Conservation (phyloP, 768 basidiomycete genomes). For the Vararia minispora region DNA sequence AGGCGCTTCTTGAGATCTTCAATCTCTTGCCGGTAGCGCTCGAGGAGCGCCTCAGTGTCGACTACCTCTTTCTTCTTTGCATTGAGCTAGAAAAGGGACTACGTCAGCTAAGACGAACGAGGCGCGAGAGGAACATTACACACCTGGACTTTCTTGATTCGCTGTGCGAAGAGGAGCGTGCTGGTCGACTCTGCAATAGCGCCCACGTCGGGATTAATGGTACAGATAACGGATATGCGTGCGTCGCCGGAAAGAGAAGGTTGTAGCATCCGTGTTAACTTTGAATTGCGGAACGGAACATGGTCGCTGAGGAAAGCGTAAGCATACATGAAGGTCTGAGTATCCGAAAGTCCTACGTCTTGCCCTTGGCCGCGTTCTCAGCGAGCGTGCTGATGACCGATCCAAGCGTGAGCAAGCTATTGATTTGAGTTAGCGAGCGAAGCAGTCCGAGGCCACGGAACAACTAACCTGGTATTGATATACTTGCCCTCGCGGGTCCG, state of each 20-base stretch:
- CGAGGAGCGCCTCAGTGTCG: constrained; percentile 87
- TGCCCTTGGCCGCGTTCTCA: constrained; percentile 73
- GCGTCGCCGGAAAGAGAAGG: constrained; percentile 94
- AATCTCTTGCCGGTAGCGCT: constrained; percentile 90
- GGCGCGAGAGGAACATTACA: constrained; percentile 10
- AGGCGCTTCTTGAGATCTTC: constrained; percentile 75
- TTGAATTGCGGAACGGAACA: constrained; percentile 91
- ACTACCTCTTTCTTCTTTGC: constrained; percentile 92
- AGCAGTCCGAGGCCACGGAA: neutral
- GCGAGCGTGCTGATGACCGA: constrained; percentile 87
- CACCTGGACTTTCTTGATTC: constrained; percentile 83
- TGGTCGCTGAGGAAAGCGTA: constrained; percentile 48
- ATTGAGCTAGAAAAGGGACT: constrained; percentile 36
- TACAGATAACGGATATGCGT: constrained; percentile 92
- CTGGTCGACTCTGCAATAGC: constrained; percentile 80
- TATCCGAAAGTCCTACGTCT: constrained; percentile 32
- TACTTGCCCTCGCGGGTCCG: constrained; percentile 93
- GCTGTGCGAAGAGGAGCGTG: constrained; percentile 83
- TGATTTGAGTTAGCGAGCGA: constrained; percentile 2
- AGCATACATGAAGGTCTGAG: neutral
- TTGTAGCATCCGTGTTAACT: constrained; percentile 88
- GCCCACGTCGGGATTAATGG: constrained; percentile 74
- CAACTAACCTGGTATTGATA: constrained; percentile 74
- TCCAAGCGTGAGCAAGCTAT: constrained; percentile 82
- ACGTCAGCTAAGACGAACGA: neutral